A percentile compares a stretch with the other conserved stretches of the same genome.
phyloP scores from a whole-genome alignment of 139 green algal genomes.

The Picocystis salinarum region DNA sequence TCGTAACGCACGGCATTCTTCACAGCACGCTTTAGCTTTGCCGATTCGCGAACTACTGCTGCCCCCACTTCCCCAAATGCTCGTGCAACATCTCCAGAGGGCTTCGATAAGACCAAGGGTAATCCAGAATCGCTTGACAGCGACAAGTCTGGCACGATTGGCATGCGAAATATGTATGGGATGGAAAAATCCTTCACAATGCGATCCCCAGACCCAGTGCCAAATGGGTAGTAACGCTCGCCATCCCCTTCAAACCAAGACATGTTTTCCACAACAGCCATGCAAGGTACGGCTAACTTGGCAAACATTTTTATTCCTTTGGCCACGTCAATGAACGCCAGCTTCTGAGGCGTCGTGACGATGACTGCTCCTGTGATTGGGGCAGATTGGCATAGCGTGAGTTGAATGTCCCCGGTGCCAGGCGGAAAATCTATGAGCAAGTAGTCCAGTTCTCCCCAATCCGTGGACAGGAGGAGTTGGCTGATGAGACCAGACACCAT shows the following conservation, averaged over 20 bases:
- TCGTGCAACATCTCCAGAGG: conserved; percentile 21
- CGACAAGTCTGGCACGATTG: conserved; percentile 75
- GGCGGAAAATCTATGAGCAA: conserved; percentile 93
- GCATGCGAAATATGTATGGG: conserved; percentile 77
- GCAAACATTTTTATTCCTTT: conserved; percentile 99
- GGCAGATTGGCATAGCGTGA: conserved; percentile 86
- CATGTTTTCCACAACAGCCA: conserved; percentile 99
- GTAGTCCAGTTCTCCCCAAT: conserved; percentile 96
- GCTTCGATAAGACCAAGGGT: conserved; percentile 70
- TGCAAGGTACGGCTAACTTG: conserved; percentile 66
- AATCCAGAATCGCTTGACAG: conserved; percentile 64
- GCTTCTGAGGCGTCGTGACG: conserved; percentile 94
- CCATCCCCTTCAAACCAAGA: conserved; percentile 79
- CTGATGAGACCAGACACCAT: conserved; percentile 92
- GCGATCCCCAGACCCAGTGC: conserved; percentile 36
- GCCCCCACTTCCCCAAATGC: conserved; percentile 72
- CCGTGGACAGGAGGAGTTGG: conserved; percentile 58
- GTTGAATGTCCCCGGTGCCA: conserved; percentile 95
- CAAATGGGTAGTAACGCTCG: conserved; percentile 69
- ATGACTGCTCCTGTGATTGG: conserved; percentile 85
- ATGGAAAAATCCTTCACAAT: conserved; percentile 69
- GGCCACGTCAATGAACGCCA: conserved; percentile 96
- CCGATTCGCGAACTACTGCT: conserved; percentile 77
- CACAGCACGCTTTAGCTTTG: conserved; percentile 35
- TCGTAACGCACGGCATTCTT: conserved; percentile 31